Conservation (phyloP, 345 rosid species). For the Punica granatum region DNA sequence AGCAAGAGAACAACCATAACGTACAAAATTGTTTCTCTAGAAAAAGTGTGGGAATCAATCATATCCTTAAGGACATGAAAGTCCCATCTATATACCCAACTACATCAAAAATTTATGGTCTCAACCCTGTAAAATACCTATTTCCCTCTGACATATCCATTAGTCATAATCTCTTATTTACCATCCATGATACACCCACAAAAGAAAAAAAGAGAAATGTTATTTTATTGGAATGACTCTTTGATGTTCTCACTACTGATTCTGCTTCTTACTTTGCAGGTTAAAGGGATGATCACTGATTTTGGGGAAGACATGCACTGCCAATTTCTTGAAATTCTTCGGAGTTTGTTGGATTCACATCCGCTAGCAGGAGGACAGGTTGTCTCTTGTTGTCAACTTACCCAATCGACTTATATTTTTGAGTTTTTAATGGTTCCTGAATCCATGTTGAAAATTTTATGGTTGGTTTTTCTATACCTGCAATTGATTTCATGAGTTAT, state of each 20-base stretch:
- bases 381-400: slow-evolving; percentile 8
- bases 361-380: slow-evolving; percentile 79
- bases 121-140: not conserved
- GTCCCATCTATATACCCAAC: not conserved
- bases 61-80: not conserved
- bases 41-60: not conserved
- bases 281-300: slow-evolving; percentile 92
- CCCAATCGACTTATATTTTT: not conserved
- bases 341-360: slow-evolving; percentile 87
- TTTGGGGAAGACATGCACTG: slow-evolving; percentile 95
- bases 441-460: too few relatives aligned
- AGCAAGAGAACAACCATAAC: not conserved
- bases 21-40: not conserved
- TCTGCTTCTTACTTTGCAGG: slow-evolving; percentile 34
- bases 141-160: not conserved
- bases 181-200: not conserved
- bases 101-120: not conserved
- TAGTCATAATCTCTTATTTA: not conserved
- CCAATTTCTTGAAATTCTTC: slow-evolving; percentile 96
- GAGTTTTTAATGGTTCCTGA: not conserved
- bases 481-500: not conserved
- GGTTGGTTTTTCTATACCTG: too few relatives aligned
- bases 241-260: not conserved
- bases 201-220: not conserved
- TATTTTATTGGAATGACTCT: not conserved